Conservation (phyloP, 345 rosid genomes). For the Eucalyptus regnans region DNA sequence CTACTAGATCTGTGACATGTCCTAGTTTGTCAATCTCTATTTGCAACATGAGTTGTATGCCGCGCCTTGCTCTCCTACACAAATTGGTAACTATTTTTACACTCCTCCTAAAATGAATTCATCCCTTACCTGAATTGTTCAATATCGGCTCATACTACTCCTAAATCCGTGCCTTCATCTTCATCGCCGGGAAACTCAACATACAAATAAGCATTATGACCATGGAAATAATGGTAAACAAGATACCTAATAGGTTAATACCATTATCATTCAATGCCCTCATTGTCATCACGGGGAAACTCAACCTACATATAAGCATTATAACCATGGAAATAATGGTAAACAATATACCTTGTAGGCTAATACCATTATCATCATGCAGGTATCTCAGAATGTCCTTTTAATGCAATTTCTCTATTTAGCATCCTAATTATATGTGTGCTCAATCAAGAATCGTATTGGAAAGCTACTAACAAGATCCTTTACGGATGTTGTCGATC, state of each 20-base stretch:
- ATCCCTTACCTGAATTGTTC: background rate
- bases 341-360: background rate
- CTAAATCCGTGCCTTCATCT: background rate
- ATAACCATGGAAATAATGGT: background rate
- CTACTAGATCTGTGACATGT: background rate
- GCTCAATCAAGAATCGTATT: background rate
- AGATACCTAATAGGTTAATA: background rate
- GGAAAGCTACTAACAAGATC: background rate
- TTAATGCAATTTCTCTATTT: background rate
- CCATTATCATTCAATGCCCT: background rate
- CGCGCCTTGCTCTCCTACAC: rapidly evolving
- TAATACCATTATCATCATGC: too few relatives aligned
- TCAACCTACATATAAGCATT: background rate
- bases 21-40: background rate
- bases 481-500: background rate
- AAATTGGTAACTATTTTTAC: background rate
- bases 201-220: too few relatives aligned
- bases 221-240: background rate
- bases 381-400: background rate
- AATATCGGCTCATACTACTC: rapidly evolving
- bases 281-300: rapidly evolving
- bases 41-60: background rate
- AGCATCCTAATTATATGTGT: background rate
- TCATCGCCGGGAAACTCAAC: background rate
- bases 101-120: background rate